Conservation (phyloP, 306 rosid species). For the Rosa rugosa region DNA sequence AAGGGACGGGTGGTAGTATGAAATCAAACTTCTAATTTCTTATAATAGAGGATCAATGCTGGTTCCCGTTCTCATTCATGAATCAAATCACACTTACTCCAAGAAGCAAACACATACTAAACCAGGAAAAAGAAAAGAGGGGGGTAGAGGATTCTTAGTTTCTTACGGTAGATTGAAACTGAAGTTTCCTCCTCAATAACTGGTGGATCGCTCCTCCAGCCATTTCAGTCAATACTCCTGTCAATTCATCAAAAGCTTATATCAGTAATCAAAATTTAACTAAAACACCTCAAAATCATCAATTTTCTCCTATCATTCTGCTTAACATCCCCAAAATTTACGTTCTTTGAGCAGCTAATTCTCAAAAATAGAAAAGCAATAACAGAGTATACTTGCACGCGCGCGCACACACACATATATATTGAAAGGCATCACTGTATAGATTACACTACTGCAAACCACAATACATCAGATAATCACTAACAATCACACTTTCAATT, state of each 20-base stretch:
- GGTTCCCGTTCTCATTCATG: not conserved
- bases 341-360: not conserved
- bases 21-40: not conserved
- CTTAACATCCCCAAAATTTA: not conserved
- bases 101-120: not conserved
- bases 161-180: conserved; percentile 59
- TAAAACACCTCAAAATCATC: not conserved
- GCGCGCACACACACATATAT: not conserved
- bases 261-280: not conserved
- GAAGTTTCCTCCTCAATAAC: conserved; percentile 71
- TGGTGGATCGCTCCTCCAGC: conserved; percentile 82
- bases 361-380: not conserved
- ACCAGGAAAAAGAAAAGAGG: not conserved
- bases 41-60: not conserved
- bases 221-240: conserved; percentile 56
- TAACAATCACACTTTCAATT: not conserved
- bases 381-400: not conserved
- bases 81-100: not conserved
- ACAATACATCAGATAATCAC: not conserved
- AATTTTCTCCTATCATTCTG: not conserved
- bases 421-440: not conserved
- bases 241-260: conserved; percentile 11
- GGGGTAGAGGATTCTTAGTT: conserved; percentile 32
- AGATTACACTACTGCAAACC: not conserved
- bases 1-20: not conserved